These are phyloP conservation scores for Ophiostoma ulmi DNA, from an alignment of 2,329 filamentous ascomycete genomes.

Conservation along the genomic window DNA sequence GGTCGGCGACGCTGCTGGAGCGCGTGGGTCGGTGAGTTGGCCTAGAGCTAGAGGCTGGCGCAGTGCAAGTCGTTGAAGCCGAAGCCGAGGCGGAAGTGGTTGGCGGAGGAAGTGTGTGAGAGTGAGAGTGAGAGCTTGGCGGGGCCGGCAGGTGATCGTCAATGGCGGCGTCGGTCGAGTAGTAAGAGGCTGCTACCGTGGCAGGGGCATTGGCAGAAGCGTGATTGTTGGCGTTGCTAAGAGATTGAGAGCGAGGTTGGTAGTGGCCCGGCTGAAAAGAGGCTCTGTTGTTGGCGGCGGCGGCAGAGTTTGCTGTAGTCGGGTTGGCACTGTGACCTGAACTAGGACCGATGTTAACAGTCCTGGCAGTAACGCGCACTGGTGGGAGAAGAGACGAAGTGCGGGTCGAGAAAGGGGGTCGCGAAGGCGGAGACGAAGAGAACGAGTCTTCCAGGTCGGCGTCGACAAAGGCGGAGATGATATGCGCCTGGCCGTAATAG, in stretches of 20 bases:
- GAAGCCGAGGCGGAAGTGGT: slow-evolving; percentile 15
- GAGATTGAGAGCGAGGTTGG: neutral
- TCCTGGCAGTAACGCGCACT: slow-evolving; percentile 30
- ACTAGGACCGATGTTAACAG: neutral
- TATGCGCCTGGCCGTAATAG: slow-evolving; percentile 16
- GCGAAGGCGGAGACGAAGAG: slow-evolving; percentile 21
- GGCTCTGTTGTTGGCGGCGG: neutral
- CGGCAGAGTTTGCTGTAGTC: slow-evolving; percentile 4
- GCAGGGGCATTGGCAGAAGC: slow-evolving; percentile 24
- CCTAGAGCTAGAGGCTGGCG: slow-evolving; percentile 24
- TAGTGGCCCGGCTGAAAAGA: neutral
- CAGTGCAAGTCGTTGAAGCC: slow-evolving; percentile 21
- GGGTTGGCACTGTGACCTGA: neutral
- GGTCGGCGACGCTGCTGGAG: slow-evolving; percentile 37
- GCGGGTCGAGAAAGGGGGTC: slow-evolving; percentile 36
- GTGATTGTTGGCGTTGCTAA: slow-evolving; percentile 26
- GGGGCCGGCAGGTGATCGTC: neutral
- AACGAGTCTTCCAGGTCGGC: slow-evolving; percentile 11
- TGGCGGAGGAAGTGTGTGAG: slow-evolving; percentile 13
- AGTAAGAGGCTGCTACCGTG: neutral
- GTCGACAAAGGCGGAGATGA: slow-evolving; percentile 20
- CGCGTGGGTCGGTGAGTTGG: slow-evolving; percentile 33
- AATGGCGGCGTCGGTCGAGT: neutral
- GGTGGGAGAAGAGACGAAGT: slow-evolving; percentile 44
- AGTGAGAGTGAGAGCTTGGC: slow-evolving; percentile 17